These are phyloP conservation scores for Rhynchosporium graminicola DNA, from an alignment of 2,329 filamentous ascomycete species.

Conservation along the genomic window DNA sequence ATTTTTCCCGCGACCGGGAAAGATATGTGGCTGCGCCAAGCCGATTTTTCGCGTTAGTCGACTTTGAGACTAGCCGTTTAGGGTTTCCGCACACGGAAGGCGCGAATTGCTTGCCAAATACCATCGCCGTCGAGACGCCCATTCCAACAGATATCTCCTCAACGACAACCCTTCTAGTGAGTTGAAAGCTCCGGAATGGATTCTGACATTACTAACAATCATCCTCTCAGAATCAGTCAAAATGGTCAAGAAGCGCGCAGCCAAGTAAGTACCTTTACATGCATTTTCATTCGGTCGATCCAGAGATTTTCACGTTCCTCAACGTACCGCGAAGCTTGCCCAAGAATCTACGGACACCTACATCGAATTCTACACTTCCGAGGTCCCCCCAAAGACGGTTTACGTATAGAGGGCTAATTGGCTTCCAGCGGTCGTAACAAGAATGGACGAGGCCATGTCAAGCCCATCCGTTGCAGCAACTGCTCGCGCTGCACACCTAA, in stretches of 20 bases:
- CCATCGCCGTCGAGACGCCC: constrained; percentile 4
- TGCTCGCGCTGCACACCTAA: constrained; percentile 73
- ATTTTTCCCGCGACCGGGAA: not conserved
- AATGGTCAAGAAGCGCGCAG: constrained; percentile 74
- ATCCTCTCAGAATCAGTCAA: constrained; percentile 54
- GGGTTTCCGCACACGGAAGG: constrained; percentile 13
- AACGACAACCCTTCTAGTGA: constrained; percentile 27
- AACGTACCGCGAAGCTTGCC: not conserved
- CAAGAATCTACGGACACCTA: not conserved
- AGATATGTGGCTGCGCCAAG: not conserved
- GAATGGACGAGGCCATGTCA: constrained; percentile 99
- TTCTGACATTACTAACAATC: constrained; percentile 10
- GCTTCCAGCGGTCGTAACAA: constrained; percentile 89
- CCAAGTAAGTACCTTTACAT: constrained; percentile 53
- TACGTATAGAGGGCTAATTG: constrained; percentile 1
- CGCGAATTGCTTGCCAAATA: constrained; percentile 6
- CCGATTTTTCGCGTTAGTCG: not conserved
- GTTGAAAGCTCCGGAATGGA: constrained; percentile 11
- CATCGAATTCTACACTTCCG: not conserved
- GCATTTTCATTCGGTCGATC: not conserved
- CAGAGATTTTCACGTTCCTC: not conserved
- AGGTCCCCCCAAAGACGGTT: not conserved
- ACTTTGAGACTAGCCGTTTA: constrained; percentile 2
- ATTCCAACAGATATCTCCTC: not conserved
- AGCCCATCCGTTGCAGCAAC: constrained; percentile 95